Evolutionary conservation across 345 rosid genomes (phyloP), one percentile per base, ranked within the genome.

Genomic region (Arabis alpina): DNA sequence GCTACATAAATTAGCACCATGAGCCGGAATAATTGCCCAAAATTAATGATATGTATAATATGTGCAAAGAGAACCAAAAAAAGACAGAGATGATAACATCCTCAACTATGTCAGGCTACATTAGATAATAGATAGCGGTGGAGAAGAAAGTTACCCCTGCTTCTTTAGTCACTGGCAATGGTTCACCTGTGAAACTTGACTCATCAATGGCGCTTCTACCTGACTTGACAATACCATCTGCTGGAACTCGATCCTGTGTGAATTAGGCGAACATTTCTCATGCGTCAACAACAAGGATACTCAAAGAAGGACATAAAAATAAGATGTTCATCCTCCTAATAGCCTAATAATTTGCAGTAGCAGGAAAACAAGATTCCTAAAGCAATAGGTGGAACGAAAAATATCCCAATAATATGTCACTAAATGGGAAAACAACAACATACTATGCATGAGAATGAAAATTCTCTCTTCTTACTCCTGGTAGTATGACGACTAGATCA

Each of bases 141-240:
- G 53, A 39, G 37, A 57, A 77, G 72, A 82, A 68, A 64, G 66
- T 72, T 89, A 93, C 98, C 97, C 94, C 96, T 3, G 87, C 79
- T 43, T 86, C 70, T 83, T 93, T 93, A 68, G 94, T 93, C 73
- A 83, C 96, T 48, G 97, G 97, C 87, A 93, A 77, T 55, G 97
- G 96, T 85, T 93, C 98, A 70, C 98, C 98, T 8, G 97, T 91
- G 78, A 93, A 93, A 82, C 96, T 89, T 68, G 98, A 91, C 76
- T 91, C 98, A 66, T 93, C 96, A 72, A 93, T 77, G 24, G 88
- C 77, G 75, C 98, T 93, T 83, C 96, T 89, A 72, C 98, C 98
- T 51, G 90, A 91, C 87, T 74, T 91, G 74, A 91, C 97, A 32
- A 86, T 77, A 70, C 96, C 98, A 79, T 93, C 98, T 41, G 92